Evolutionary conservation across 2,329 filamentous ascomycete species (phyloP), one percentile per base, ranked within the genome.

Genomic region (Gliomastix tumulicola): DNA sequence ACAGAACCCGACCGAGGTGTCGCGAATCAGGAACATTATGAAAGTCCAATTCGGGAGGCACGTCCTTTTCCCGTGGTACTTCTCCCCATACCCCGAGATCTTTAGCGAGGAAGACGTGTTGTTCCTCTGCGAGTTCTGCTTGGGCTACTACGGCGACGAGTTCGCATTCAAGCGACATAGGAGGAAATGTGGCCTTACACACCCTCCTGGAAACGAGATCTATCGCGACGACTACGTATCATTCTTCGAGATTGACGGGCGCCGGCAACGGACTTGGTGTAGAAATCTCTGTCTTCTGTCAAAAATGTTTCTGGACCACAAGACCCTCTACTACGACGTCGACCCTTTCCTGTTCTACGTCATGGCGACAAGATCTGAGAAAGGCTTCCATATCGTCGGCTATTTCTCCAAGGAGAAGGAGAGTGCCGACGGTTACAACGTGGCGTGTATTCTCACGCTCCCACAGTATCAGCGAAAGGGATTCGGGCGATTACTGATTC

Each of bases 321-420:
- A 98, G 62, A 97, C 92, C 6, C 78, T 98, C 7, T 98, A 96
- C 68, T 98, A 98, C 65, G 92, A 98, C 50, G 92, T 98, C n/a
- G 92, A 98, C 45, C 92, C 92, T 0, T 98, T 98, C 56, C 66
- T 98, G 23, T 98, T 98, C 67, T 98, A 98, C 62, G 90, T 95
- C 59, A 96, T 98, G 90, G 87, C 87, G 19, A 83, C 82, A 28
- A 80, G 85, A 47, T 86, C 89, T 45, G 88, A 94, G 34, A 82
- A 88, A 49, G 92, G 92, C 12, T 92, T 84, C 51, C 92, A 97
- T 54, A 76, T 98, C 34, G 86, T 98, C n/a, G 92, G 92, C n/a
- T 98, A 96, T 56, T 98, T 98, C 60, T 94, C 86, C 38, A 98
- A 98, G 57, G 92, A 98, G 60, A 98, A 98, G 49, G 92, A 98